These are phyloP conservation scores for Rhizopus stolonifer DNA, from an alignment of 371 early-diverging fungal species.

Conservation along the genomic window DNA sequence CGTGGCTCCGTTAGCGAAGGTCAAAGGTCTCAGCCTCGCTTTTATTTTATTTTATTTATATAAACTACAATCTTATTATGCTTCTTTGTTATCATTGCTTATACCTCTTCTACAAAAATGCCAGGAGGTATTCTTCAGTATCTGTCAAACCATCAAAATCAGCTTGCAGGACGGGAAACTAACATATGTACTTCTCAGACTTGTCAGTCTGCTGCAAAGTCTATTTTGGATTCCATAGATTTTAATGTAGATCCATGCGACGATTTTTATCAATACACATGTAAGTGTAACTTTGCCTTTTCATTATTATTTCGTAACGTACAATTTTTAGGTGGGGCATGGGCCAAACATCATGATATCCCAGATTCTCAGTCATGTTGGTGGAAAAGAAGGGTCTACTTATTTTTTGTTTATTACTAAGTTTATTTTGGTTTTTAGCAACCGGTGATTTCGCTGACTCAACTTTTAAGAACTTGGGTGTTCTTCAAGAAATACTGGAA, in stretches of 20 bases:
- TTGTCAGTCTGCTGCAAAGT: neutral
- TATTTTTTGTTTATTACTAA: neutral
- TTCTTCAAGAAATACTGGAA: slow-evolving; percentile 23
- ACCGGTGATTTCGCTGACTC: slow-evolving; percentile 31
- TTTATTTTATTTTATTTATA: too few relatives aligned
- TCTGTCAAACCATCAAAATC: too few relatives aligned
- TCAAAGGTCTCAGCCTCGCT: too few relatives aligned
- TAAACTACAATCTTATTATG: too few relatives aligned
- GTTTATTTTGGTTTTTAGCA: too few relatives aligned
- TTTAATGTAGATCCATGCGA: slow-evolving; percentile 40
- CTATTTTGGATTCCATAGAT: slow-evolving; percentile 28
- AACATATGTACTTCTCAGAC: neutral
- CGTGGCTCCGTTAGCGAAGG: too few relatives aligned
- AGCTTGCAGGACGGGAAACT: neutral
- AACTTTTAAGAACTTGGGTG: slow-evolving; percentile 30
- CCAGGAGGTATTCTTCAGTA: too few relatives aligned
- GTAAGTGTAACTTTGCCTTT: slow-evolving; percentile 28
- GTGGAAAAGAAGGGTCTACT: neutral
- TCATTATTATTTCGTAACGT: neutral
- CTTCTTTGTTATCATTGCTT: too few relatives aligned
- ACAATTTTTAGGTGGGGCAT: slow-evolving; percentile 45
- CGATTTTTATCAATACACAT: slow-evolving; percentile 52
- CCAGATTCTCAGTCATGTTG: slow-evolving; percentile 45
- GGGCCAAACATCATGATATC: slow-evolving; percentile 35
- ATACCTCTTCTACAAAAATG: too few relatives aligned